Percentiles rank a stretch among this genome's conserved stretches.
These are phyloP conservation scores for Exophiala sideris DNA, from an alignment of 2,329 filamentous ascomycete species.

Conservation along the genomic window DNA sequence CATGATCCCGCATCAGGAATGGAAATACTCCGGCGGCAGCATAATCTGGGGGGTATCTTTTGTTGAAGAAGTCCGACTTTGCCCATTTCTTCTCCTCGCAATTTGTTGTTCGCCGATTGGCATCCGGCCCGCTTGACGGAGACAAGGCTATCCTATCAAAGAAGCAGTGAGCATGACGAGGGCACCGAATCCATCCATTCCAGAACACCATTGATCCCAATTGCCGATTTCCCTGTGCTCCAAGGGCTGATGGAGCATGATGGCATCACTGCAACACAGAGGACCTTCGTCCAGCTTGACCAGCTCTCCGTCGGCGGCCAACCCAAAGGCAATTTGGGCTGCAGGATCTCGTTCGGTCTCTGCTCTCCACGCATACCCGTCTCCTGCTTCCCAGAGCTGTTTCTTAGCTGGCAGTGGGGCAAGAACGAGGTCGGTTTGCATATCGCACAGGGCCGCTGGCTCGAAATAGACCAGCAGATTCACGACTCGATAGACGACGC, in stretches of 20 bases:
- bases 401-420: conserved; percentile 44
- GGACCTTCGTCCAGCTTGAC: conserved; percentile 31
- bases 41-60: no score
- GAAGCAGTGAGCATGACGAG: conserved; percentile 48
- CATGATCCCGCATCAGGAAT: no score
- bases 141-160: not conserved
- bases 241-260: conserved; percentile 18
- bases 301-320: conserved; percentile 35
- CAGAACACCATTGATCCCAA: conserved; percentile 48
- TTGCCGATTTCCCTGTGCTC: conserved; percentile 28
- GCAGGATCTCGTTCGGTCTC: conserved; percentile 31
- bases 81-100: no score
- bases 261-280: conserved; percentile 28
- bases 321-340: conserved; percentile 29
- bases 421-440: conserved; percentile 37
- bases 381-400: conserved; percentile 44
- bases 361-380: conserved; percentile 36
- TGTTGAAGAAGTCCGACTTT: no score
- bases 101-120: not conserved
- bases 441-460: conserved; percentile 38
- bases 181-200: conserved; percentile 46
- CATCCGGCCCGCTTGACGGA: not conserved
- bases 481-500: conserved; percentile 40
- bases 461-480: conserved; percentile 45
- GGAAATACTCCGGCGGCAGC: no score